These are phyloP conservation scores for Linaria vulgaris DNA, from an alignment of 257 asterid species.

Conservation along the genomic window DNA sequence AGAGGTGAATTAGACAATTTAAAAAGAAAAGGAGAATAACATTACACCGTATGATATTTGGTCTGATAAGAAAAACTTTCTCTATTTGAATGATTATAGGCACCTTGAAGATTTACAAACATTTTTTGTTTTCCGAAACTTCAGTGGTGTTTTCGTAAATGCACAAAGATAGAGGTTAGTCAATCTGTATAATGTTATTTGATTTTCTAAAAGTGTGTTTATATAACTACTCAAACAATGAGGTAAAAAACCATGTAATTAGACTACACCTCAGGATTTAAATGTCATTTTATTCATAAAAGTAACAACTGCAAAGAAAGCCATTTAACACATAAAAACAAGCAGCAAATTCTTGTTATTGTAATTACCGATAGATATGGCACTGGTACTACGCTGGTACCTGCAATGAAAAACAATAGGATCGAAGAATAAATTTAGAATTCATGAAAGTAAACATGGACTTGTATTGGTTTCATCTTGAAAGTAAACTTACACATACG, in stretches of 20 bases:
- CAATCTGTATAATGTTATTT: too few relatives aligned
- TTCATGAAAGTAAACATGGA: neutral
- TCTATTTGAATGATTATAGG: too few relatives aligned
- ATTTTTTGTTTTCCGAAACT: too few relatives aligned
- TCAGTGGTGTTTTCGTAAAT: too few relatives aligned
- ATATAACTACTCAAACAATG: too few relatives aligned
- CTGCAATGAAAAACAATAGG: neutral
- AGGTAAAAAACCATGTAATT: too few relatives aligned
- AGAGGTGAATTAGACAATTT: neutral
- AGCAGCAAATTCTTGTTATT: neutral
- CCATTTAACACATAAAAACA: neutral
- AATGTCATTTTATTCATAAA: too few relatives aligned
- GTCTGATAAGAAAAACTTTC: too few relatives aligned
- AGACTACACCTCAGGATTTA: neutral
- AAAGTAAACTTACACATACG: conserved; percentile 66
- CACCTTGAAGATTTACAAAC: neutral
- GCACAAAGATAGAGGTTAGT: too few relatives aligned
- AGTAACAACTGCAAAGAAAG: neutral
- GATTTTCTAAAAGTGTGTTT: too few relatives aligned
- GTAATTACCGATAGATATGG: conserved; percentile 10
- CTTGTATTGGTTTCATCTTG: neutral
- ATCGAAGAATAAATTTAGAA: neutral
- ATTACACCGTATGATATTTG: too few relatives aligned
- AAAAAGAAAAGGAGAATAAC: too few relatives aligned
- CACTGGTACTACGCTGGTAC: conserved; percentile 13